A percentile compares a stretch with the other conserved stretches of the same genome.
These are phyloP conservation scores for Syzygium grande DNA, from an alignment of 345 rosid genomes.

Conservation along the genomic window DNA sequence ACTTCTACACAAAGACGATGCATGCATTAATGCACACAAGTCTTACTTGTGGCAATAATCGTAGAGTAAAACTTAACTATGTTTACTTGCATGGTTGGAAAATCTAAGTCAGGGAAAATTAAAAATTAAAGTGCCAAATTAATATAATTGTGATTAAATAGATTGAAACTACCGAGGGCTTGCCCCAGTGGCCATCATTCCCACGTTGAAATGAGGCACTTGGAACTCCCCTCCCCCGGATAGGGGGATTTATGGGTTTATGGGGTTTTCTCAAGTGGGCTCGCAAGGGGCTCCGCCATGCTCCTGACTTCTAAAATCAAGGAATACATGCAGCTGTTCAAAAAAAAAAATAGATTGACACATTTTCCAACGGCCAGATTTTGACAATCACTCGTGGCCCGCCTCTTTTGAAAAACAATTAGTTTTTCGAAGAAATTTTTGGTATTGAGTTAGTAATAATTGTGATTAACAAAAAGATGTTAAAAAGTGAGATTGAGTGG, in stretches of 20 bases:
- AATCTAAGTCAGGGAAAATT: background rate
- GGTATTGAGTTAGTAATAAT: background rate
- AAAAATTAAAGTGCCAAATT: background rate
- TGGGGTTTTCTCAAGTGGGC: too few relatives aligned
- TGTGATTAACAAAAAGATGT: background rate
- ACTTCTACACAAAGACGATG: background rate
- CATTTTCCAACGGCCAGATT: background rate
- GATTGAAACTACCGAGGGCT: background rate
- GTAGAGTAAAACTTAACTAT: background rate
- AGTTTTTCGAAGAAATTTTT: background rate
- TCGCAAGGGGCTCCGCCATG: too few relatives aligned
- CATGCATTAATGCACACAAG: background rate
- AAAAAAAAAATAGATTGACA: too few relatives aligned
- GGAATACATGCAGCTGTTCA: too few relatives aligned
- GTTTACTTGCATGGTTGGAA: background rate
- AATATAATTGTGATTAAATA: background rate
- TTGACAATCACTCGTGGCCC: rapidly evolving
- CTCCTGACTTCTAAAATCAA: too few relatives aligned
- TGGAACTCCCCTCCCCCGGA: too few relatives aligned
- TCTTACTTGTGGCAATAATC: background rate
- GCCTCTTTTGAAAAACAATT: background rate
- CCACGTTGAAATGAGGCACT: too few relatives aligned
- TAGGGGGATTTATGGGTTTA: too few relatives aligned
- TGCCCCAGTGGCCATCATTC: too few relatives aligned
- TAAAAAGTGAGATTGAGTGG: background rate